Evolutionary conservation across 768 basidiomycete species (phyloP).

Genomic region (Postia placenta): DNA sequence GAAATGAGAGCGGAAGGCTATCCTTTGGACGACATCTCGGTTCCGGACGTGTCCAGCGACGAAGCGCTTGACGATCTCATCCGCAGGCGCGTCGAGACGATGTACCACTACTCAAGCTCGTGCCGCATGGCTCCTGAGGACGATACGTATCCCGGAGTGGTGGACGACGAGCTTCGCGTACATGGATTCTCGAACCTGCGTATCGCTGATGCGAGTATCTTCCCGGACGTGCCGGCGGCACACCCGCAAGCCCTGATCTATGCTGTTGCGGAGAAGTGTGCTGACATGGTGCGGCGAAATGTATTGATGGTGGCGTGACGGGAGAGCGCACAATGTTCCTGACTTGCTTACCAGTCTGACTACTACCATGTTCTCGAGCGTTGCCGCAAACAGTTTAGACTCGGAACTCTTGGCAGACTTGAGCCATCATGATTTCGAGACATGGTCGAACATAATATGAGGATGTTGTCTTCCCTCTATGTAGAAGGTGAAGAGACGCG

Average conservation of each 20-base stretch:
- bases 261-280: slow-evolving; percentile 33
- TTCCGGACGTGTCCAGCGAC: slow-evolving; percentile 24
- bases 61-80: slow-evolving; percentile 22
- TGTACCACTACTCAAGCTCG: slow-evolving; percentile 36
- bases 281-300: slow-evolving; percentile 19
- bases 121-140: slow-evolving; percentile 69
- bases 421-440: too few relatives aligned
- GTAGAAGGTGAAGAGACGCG: too few relatives aligned
- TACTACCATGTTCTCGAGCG: too few relatives aligned
- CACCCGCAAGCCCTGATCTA: slow-evolving; percentile 30
- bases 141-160: slow-evolving; percentile 54
- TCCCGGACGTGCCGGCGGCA: slow-evolving; percentile 24
- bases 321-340: too few relatives aligned
- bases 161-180: background rate
- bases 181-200: background rate
- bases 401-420: too few relatives aligned
- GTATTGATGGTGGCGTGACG: too few relatives aligned
- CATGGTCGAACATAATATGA: too few relatives aligned
- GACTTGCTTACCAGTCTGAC: too few relatives aligned
- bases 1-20: slow-evolving; percentile 11
- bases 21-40: slow-evolving; percentile 13
- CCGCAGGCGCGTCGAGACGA: slow-evolving; percentile 34
- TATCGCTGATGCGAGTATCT: slow-evolving; percentile 7
- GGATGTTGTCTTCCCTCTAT: too few relatives aligned
- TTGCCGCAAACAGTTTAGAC: too few relatives aligned